Evolutionary conservation across 228 moss, liverwort and hornwort genomes (phyloP), one percentile per base, ranked within the genome.

Genomic region (Sphagnum fallax): DNA sequence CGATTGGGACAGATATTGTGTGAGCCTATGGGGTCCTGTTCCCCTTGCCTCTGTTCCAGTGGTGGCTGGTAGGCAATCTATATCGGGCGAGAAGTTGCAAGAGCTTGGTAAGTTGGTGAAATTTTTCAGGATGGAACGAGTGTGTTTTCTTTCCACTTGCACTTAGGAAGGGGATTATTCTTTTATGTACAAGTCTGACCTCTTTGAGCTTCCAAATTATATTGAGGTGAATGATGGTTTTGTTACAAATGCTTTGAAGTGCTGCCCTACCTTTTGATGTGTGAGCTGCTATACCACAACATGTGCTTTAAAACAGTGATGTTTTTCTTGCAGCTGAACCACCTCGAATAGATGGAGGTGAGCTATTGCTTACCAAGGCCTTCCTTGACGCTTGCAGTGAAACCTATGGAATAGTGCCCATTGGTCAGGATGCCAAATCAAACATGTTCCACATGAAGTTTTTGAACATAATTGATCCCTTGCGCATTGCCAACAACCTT

Each of bases 391-490:
- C 61, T 47, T 91, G 91, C 73, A 69, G 80, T 64, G 71, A 73
- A 62, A 69, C 50, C 9, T 94, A 94, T 77, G 80, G 76, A 49
- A 70, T 73, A 5, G 63, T 68, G 47, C 76, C 75, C 57, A 47
- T 49, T n/a, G 78, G 80, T 51, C 75, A 78, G 52, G 77, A 84
- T 55, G 78, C 59, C 63, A 85, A 86, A 65, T 71, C 80, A 65
- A 69, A 70, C 61, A 73, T 72, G 67, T 95, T 92, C 62, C 73
- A 52, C 50, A 18, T 74, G 18, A 96, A 96, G 69, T 80, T 77
- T 80, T 65, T 93, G 74, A 96, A 96, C 73, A 76, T 96, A 55
- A 77, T 93, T 61, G 96, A 96, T 66, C 93, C 93, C 60, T 77
- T 96, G 74, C 91, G 81, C 32, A 49, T 74, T 67, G 77, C 77